phyloP scores from a whole-genome alignment of 805 yeast species.

The Cyberlindnera samutprakarnensis region DNA sequence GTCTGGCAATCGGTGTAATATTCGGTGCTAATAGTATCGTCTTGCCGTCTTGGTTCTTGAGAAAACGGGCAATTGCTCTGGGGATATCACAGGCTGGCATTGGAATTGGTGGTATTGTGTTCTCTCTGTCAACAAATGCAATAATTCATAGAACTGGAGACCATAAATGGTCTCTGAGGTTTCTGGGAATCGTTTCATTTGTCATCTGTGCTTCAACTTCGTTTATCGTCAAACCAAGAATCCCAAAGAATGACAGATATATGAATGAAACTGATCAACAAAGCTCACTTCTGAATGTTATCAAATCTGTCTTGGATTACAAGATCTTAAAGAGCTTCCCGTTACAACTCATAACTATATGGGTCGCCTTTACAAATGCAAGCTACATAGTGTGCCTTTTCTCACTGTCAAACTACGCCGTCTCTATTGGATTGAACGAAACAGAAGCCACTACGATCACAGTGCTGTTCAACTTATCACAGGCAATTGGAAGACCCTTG shows the following conservation, averaged over 20 bases:
- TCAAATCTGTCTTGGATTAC: slow-evolving; percentile 29
- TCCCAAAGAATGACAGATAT: slow-evolving; percentile 21
- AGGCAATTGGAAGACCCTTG: slow-evolving; percentile 41
- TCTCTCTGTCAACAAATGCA: slow-evolving; percentile 33
- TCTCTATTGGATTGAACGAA: slow-evolving; percentile 37
- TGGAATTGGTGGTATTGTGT: slow-evolving; percentile 44
- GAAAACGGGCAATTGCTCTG: slow-evolving; percentile 39
- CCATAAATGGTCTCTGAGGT: slow-evolving; percentile 40
- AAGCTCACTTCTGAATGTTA: slow-evolving; percentile 12
- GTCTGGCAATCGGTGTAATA: slow-evolving; percentile 41
- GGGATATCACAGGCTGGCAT: slow-evolving; percentile 45
- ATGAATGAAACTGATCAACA: too few relatives aligned
- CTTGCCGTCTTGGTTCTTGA: slow-evolving; percentile 49
- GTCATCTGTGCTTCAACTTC: slow-evolving; percentile 31
- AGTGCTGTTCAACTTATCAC: slow-evolving; percentile 39
- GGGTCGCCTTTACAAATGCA: slow-evolving; percentile 30
- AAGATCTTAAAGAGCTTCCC: slow-evolving; percentile 25
- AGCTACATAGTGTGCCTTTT: slow-evolving; percentile 38
- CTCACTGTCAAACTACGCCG: slow-evolving; percentile 40
- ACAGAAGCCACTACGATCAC: slow-evolving; percentile 37
- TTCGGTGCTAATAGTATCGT: slow-evolving; percentile 44
- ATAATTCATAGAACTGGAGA: slow-evolving; percentile 34
- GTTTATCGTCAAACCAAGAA: slow-evolving; percentile 38
- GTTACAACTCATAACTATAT: slow-evolving; percentile 27
- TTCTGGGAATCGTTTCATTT: slow-evolving; percentile 35